Percentiles rank a stretch among this genome's conserved stretches.
These are phyloP conservation scores for Pseudogymnoascus sp. DNA, from an alignment of 2,329 filamentous ascomycete species.

Conservation along the genomic window DNA sequence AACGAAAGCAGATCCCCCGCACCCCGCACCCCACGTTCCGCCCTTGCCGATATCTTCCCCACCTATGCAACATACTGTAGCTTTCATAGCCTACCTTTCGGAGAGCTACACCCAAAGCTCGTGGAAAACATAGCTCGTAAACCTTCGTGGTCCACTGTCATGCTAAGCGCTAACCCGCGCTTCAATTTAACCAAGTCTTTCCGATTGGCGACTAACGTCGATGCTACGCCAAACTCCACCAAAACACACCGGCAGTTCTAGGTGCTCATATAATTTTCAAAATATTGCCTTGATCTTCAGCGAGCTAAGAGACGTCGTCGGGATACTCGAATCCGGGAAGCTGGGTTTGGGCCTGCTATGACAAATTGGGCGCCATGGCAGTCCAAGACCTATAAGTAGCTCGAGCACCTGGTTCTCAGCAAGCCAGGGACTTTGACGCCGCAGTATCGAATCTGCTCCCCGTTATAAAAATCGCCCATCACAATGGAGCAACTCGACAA, in stretches of 20 bases:
- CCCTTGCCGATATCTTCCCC: neutral
- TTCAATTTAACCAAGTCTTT: neutral
- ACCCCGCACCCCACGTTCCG: neutral
- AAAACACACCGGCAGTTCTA: neutral
- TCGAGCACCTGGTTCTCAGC: neutral
- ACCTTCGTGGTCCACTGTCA: neutral
- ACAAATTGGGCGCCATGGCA: neutral
- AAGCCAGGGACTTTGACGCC: neutral
- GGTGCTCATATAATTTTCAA: neutral
- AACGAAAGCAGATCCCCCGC: neutral
- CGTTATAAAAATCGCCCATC: neutral
- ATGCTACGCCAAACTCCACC: neutral
- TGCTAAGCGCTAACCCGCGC: neutral
- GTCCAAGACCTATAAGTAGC: neutral
- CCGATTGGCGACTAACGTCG: neutral
- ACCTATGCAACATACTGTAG: no score
- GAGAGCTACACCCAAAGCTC: no score
- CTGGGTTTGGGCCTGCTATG: neutral
- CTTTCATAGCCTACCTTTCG: no score
- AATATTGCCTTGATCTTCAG: neutral
- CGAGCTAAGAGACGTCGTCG: neutral
- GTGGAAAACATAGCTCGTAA: neutral
- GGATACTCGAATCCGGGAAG: neutral
- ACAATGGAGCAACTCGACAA: neutral
- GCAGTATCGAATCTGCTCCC: neutral